Base-by-base conservation (phyloP, 768 basidiomycete species). In the Suillus sp. region DNA sequence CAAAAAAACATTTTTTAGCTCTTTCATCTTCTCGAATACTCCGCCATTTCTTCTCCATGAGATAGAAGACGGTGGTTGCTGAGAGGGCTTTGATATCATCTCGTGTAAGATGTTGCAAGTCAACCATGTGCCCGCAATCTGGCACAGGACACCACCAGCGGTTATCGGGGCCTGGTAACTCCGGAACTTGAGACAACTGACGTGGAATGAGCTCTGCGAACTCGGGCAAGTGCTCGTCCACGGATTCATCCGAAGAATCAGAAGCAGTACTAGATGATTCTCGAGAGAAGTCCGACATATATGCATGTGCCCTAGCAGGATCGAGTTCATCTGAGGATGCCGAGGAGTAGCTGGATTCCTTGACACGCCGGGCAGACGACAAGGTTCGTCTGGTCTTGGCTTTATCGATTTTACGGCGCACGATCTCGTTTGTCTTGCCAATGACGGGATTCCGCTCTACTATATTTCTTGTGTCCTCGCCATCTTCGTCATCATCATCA, bases 221-320 rank as follows among this genome's bases (percentile, higher is more conserved):
- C 38, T 77, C 54, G 45, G 64, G 61, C 54, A 66, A 66, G 66
- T 72, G 61, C 53, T 56, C 60, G 27, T 74, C 76, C 22, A 61
- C 62, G 43, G 64, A 60, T 13, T 70, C 58, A 45, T 73, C 72
- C 53, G 60, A 62, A 11, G 80, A 77, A 48, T 80, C 80, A 2
- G 80, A 72, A n/a, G 74, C 78, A 7, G 80, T 75, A 14, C 74
- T 75, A 25, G 82, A 80, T 4, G 85, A 85, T 8, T 72, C 68
- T n/a, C 82, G 80, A 13, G 83, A 84, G 69, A 88, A 88, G 67
- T 89, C 87, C 0, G 83, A 78, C 68, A 84, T 85, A 65, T 87
- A 87, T 13, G 45, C 68, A 70, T 68, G 60, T 69, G 76, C 54
- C 68, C 56, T 59, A 16, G 55, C 60, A n/a, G 43, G 60, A 27